Conservation (phyloP, 1,139 yeast species). For the Nadsonia commutata region DNA sequence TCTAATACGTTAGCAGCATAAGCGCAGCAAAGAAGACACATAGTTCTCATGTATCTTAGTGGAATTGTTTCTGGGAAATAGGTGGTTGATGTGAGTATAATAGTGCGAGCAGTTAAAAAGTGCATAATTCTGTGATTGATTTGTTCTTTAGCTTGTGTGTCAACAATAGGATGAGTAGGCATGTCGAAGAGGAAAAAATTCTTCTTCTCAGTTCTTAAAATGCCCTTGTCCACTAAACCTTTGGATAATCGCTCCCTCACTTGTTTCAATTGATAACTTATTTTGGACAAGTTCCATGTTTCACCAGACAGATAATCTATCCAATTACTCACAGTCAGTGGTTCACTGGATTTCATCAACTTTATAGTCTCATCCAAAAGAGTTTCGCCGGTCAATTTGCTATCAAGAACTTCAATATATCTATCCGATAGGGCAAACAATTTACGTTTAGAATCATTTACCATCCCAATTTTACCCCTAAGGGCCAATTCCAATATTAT, state of each 20-base stretch:
- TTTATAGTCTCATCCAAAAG: conserved; percentile 84
- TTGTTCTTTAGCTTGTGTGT: conserved; percentile 68
- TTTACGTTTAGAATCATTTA: conserved; percentile 86
- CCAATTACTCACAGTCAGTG: conserved; percentile 80
- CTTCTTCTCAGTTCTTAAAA: conserved; percentile 86
- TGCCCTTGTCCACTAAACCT: conserved; percentile 96
- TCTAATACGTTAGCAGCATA: conserved; percentile 95
- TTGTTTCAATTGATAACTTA: conserved; percentile 88
- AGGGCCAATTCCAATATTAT: conserved; percentile 83
- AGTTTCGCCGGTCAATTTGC: conserved; percentile 86
- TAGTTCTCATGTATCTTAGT: conserved; percentile 59
- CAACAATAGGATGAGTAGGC: conserved; percentile 97
- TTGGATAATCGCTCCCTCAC: conserved; percentile 93
- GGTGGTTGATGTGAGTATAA: conserved; percentile 28
- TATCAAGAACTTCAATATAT: conserved; percentile 72
- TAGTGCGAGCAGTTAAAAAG: conserved; percentile 55
- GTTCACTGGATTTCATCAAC: conserved; percentile 75
- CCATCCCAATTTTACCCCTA: conserved; percentile 75
- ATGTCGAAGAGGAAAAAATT: conserved; percentile 89
- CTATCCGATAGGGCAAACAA: conserved; percentile 81
- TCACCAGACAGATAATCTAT: conserved; percentile 84
- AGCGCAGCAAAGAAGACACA: conserved; percentile 75
- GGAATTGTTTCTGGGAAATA: conserved; percentile 54
- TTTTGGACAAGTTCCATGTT: conserved; percentile 93
- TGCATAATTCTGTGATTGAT: conserved; percentile 56